A percentile compares a stretch with the other conserved stretches of the same genome.
Evolutionary conservation across 768 basidiomycete genomes (phyloP).

Genomic region (Kwoniella mangroviensis): DNA sequence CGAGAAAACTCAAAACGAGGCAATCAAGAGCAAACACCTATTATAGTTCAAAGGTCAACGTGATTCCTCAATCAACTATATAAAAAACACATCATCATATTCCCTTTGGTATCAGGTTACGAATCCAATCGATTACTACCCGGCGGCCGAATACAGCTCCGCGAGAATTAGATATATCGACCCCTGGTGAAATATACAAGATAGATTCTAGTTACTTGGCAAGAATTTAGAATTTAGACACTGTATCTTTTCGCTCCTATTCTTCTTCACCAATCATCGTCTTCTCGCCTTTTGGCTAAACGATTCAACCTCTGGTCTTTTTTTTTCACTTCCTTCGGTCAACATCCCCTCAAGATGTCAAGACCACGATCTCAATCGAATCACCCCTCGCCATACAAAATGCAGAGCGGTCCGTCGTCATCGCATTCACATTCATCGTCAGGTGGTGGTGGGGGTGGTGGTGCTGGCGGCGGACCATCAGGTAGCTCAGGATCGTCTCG

Average conservation of each 20-base stretch:
- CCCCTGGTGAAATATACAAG: too few species aligned
- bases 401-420: neutral
- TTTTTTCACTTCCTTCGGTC: too few species aligned
- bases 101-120: too few species aligned
- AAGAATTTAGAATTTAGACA: neutral
- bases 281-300: neutral
- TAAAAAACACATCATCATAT: too few species aligned
- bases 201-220: too few species aligned
- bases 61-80: neutral
- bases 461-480: neutral
- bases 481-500: conserved; percentile 20
- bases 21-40: neutral
- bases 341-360: neutral
- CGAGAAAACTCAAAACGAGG: too few species aligned
- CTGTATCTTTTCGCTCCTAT: neutral
- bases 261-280: neutral
- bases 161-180: neutral
- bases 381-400: neutral
- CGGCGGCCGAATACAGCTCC: neutral
- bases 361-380: neutral
- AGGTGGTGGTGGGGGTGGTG: too few species aligned
- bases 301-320: neutral
- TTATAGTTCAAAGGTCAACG: neutral
- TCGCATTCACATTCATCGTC: conserved; percentile 1
- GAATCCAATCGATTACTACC: too few species aligned